Evolutionary conservation across 148 eudicot genomes (phyloP), one percentile per base, ranked within the genome.

Genomic region (Pharnaceum exiguum): DNA sequence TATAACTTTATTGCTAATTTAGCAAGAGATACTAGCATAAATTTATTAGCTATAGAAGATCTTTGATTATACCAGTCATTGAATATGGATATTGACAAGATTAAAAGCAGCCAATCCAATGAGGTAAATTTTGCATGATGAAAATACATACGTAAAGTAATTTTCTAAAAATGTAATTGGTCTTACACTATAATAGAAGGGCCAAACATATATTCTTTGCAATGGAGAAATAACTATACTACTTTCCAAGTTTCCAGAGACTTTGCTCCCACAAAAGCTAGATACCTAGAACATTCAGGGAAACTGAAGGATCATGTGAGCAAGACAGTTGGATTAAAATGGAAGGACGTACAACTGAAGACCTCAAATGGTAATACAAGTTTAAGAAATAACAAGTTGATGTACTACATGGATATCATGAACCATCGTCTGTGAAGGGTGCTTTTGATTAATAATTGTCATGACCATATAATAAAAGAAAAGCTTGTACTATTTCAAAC

Each of bases 1-100:
- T 29, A n/a, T n/a, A n/a, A n/a, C n/a, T n/a, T n/a, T 63, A 57
- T 10, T 70, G 56, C 42, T 38, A 52, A 55, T 63, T 59, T 47
- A 59, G 39, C 52, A 46, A 37, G 53, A 76, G 73, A 76, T 63
- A 61, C 62, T 67, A 43, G 70, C 59, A 71, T 62, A 57, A 53
- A 59, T 73, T 68, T 68, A 62, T 63, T n/a, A 56, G 30, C 31
- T 42, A 52, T 16, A 26, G 24, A 26, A 27, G 23, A 59, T 52
- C 51, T 59, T 50, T 23, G 26, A 59, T 58, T 60, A 68, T 53
- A 15, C 45, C 54, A 56, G 21, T 45, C 44, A 24, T 42, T 51
- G 36, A 63, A 46, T 46, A 32, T 45, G 43, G 55, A 59, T 37
- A 62, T 27, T 25, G 47, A 38, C 32, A 15, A 42, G 39, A 5